Base-by-base conservation (phyloP, 1,139 yeast genomes). In the Zygosaccharomyces sapae region DNA sequence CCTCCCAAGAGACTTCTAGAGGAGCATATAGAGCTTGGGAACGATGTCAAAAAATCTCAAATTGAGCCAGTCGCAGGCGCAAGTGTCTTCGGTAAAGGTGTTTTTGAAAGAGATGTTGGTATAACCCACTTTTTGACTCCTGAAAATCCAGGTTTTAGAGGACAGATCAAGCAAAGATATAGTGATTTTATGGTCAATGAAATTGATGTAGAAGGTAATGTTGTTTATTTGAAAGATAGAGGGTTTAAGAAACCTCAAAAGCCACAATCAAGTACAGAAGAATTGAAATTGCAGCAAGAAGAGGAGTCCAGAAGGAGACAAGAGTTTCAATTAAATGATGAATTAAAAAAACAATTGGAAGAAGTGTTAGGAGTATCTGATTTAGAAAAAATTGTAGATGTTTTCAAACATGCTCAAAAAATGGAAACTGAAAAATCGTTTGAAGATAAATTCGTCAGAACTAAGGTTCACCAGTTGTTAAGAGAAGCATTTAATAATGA, bases 111-210 rank as follows among this genome's bases (percentile, higher is more conserved):
- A 5, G 94, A 86, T 66, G 98, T 90, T 7, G 97, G 97, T 5
- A 90, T 92, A 53, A 80, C 87, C 1, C 78, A 79, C 47, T 89
- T 72, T 59, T 69, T 88, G 34, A 80, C 81, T 43, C 62, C 73
- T 4, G 72, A 70, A n/a, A 65, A 73, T 7, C 69, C 75, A 2
- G 95, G 96, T 2, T 88, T 92, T 55, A 67, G 67, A 22, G 98
- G 97, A 1, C 75, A 77, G 10, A 74, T 92, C 57, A 92, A 92
- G 66, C 95, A 86, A 61, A 74, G 96, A 54, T 89, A 89, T 68
- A 83, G 96, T 10, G 98, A 92, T 65, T 94, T 94, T 64, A 75
- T 88, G 63, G 98, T 92, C 38, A 88, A 89, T 65, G 98, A 94
- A 66, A 83, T 92, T 51, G 83, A 75, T 51, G 57, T 70, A 27